phyloP scores from a whole-genome alignment of 768 basidiomycete genomes.

The Imleria badia region DNA sequence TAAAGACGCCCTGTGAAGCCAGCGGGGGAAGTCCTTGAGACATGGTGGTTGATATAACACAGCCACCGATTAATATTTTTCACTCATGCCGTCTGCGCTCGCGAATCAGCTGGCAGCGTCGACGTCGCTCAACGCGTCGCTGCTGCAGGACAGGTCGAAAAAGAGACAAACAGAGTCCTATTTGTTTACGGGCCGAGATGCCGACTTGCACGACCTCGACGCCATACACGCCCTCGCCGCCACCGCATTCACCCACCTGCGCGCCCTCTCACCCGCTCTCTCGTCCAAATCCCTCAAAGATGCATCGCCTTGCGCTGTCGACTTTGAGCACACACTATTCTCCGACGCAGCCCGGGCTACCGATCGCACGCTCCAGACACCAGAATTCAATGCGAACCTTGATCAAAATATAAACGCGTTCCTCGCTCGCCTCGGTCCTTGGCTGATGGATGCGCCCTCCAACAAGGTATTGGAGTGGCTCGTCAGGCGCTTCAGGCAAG shows the following conservation, averaged over 20 bases:
- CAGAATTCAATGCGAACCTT: conserved; percentile 62
- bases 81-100: conserved; percentile 61
- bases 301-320: conserved; percentile 25
- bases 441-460: conserved; percentile 77
- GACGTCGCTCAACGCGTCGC: conserved; percentile 73
- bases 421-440: conserved; percentile 71
- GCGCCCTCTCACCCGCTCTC: conserved; percentile 57
- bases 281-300: conserved; percentile 17
- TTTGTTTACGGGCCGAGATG: conserved; percentile 81
- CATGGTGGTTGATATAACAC: not conserved
- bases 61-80: conserved; percentile 1
- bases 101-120: conserved; percentile 78
- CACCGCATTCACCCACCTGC: conserved; percentile 75
- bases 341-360: conserved; percentile 70
- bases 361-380: conserved; percentile 76
- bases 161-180: conserved; percentile 76
- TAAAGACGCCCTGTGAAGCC: conserved; percentile 45
- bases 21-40: conserved; percentile 39
- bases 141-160: conserved; percentile 62
- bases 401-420: conserved; percentile 61
- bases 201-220: conserved; percentile 84
- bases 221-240: conserved; percentile 77
- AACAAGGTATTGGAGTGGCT: conserved; percentile 93
- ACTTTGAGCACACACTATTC: conserved; percentile 73
- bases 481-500: conserved; percentile 86